Percentiles rank a stretch among this genome's conserved stretches.
phyloP scores from a whole-genome alignment of 2,329 filamentous ascomycete genomes.

The Pseudocercospora musae region DNA sequence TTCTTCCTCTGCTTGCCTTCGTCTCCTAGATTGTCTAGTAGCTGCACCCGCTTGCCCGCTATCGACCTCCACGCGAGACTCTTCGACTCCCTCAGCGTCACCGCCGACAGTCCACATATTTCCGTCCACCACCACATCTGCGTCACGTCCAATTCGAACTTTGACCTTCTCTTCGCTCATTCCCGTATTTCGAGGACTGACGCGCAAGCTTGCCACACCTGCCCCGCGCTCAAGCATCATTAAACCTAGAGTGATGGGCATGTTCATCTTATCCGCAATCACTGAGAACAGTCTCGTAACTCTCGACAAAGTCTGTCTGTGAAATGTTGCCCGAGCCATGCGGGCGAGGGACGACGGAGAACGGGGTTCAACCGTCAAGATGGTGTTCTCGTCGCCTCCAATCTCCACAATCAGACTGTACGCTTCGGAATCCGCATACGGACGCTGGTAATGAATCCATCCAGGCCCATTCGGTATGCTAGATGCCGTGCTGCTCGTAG shows the following conservation, averaged over 20 bases:
- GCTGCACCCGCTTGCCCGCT: not conserved
- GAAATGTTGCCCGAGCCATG: slow-evolving; percentile 63
- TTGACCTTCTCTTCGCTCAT: slow-evolving; percentile 68
- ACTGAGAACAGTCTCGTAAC: slow-evolving; percentile 74
- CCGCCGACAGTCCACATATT: slow-evolving; percentile 14
- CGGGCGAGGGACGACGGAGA: slow-evolving; percentile 11
- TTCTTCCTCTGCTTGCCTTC: slow-evolving; percentile 9
- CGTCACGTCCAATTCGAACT: slow-evolving; percentile 59
- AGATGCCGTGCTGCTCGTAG: slow-evolving; percentile 16
- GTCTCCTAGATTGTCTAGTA: slow-evolving; percentile 1
- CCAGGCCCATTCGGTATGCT: slow-evolving; percentile 33
- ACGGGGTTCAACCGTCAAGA: slow-evolving; percentile 20
- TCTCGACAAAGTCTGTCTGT: slow-evolving; percentile 65
- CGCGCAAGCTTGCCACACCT: slow-evolving; percentile 59
- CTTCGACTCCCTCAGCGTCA: slow-evolving; percentile 12
- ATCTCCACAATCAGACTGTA: slow-evolving; percentile 79
- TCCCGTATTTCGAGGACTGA: slow-evolving; percentile 66
- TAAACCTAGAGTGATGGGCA: slow-evolving; percentile 60
- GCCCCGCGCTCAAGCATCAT: slow-evolving; percentile 61
- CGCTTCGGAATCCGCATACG: slow-evolving; percentile 73
- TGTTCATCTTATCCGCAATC: slow-evolving; percentile 73
- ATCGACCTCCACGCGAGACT: slow-evolving; percentile 19
- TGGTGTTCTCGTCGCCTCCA: slow-evolving; percentile 57
- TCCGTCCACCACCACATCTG: slow-evolving; percentile 57
- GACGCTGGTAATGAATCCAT: slow-evolving; percentile 77